These are phyloP conservation scores for Exophiala alcalophila DNA, from an alignment of 2,329 filamentous ascomycete genomes.

Conservation along the genomic window DNA sequence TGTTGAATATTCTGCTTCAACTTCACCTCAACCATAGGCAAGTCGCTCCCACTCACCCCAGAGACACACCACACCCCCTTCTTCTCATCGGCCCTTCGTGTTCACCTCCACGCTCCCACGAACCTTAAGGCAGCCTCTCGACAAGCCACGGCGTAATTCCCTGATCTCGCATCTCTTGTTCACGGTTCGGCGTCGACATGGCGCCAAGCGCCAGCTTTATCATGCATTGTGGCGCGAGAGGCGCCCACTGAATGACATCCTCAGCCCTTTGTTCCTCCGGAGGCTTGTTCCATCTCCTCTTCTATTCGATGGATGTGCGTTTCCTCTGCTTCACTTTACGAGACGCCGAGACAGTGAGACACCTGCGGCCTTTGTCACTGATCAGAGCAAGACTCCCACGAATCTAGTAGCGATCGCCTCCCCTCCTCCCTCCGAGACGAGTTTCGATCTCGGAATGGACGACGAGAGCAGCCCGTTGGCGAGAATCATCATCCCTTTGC, in stretches of 20 bases:
- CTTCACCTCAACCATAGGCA: too few relatives aligned
- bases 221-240: conserved; percentile 11
- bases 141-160: conserved; percentile 9
- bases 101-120: conserved; percentile 1
- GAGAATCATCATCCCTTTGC: too few relatives aligned
- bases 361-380: not conserved
- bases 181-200: conserved; percentile 1
- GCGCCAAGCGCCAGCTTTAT: not conserved
- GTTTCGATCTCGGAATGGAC: not conserved
- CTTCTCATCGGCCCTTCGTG: too few relatives aligned
- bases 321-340: not conserved
- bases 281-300: conserved; percentile 6
- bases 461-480: too few relatives aligned
- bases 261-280: conserved; percentile 2
- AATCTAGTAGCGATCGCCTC: too few relatives aligned
- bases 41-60: too few relatives aligned
- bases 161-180: not conserved
- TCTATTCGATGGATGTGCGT: conserved; percentile 1
- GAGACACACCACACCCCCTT: too few relatives aligned
- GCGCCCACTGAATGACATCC: conserved; percentile 12
- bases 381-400: too few relatives aligned
- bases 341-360: not conserved
- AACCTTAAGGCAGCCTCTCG: not conserved
- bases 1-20: too few relatives aligned
- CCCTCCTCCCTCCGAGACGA: conserved; percentile 3